Conservation (phyloP, 148 eudicot genomes). For the Euryodendron excelsum region DNA sequence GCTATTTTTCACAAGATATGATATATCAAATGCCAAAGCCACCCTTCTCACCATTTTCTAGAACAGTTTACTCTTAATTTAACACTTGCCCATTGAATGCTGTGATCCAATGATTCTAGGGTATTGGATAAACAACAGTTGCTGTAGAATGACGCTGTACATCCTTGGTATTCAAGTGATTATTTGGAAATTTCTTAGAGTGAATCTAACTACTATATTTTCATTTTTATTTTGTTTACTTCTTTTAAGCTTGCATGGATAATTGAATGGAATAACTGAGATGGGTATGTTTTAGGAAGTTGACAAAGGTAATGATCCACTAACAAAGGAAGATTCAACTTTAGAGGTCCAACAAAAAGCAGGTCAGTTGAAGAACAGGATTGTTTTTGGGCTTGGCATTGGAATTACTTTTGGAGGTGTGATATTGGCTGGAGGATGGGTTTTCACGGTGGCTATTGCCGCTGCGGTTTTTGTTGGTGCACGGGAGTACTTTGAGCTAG, state of each 20-base stretch:
- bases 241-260: conserved; percentile 1
- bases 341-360: conserved; percentile 45
- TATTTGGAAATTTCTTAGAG: neutral
- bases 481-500: conserved; percentile 89
- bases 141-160: neutral
- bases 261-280: conserved; percentile 31
- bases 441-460: conserved; percentile 72
- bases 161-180: neutral
- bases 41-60: neutral
- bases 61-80: neutral
- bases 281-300: conserved; percentile 52
- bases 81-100: neutral
- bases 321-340: conserved; percentile 34
- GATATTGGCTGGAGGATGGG: conserved; percentile 93
- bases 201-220: neutral
- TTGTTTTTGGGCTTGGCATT: conserved; percentile 76
- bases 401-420: conserved; percentile 71
- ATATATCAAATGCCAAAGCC: neutral
- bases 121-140: neutral
- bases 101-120: neutral
- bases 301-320: conserved; percentile 25
- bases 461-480: conserved; percentile 67
- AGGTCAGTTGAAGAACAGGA: conserved; percentile 69
- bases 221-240: neutral
- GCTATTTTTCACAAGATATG: neutral